phyloP scores from a whole-genome alignment of 345 rosid species.

The Salix brachista region DNA sequence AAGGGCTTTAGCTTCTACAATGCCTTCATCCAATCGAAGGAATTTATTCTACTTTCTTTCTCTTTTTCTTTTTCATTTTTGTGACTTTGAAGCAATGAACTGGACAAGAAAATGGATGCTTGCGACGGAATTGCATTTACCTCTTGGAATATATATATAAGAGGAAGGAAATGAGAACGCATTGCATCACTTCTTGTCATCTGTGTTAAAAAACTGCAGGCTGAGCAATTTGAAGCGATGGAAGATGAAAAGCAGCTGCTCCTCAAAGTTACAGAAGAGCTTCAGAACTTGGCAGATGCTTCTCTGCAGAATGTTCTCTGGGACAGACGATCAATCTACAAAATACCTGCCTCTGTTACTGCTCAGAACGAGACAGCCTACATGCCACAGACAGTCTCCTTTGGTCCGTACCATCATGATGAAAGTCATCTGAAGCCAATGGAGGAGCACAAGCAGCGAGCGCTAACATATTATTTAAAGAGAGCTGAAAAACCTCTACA shows the following conservation, averaged over 20 bases:
- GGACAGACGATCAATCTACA: constrained; percentile 39
- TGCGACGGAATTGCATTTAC: neutral
- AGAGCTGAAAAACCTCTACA: constrained; percentile 17
- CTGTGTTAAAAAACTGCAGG: neutral
- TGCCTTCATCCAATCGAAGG: neutral
- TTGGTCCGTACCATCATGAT: constrained; percentile 44
- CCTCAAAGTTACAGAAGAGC: neutral
- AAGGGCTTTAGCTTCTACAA: neutral
- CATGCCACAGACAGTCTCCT: constrained; percentile 37
- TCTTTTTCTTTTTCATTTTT: neutral
- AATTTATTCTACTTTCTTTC: neutral
- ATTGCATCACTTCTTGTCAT: neutral
- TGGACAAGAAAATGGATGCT: neutral
- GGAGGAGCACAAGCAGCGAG: constrained; percentile 45
- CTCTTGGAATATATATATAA: neutral
- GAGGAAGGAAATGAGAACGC: neutral
- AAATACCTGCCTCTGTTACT: constrained; percentile 28
- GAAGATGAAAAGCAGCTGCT: constrained; percentile 12
- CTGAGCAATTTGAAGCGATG: neutral
- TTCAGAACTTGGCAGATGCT: constrained; percentile 12
- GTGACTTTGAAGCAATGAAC: neutral
- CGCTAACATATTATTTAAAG: constrained; percentile 30
- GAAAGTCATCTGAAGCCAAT: constrained; percentile 30
- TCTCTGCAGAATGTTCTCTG: constrained; percentile 16
- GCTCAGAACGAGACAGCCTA: constrained; percentile 35